phyloP scores from a whole-genome alignment of 1,284 basidiomycete genomes.

The Rhizoctonia solani region DNA sequence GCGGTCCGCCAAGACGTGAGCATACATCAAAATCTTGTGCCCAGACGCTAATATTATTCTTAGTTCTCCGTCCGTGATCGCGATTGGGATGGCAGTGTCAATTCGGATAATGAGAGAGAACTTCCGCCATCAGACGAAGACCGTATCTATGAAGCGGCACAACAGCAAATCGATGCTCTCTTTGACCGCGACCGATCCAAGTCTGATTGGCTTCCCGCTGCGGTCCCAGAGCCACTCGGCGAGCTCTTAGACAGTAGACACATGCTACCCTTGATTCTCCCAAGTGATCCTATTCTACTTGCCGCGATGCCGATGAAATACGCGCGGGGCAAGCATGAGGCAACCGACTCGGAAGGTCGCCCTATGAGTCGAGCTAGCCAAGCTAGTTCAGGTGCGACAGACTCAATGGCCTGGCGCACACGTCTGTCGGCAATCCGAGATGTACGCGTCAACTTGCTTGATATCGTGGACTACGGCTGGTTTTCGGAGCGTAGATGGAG shows the following conservation, averaged over 20 bases:
- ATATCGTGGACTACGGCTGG: conserved; percentile 31
- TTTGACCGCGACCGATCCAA: conserved; percentile 71
- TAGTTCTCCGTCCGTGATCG: conserved; percentile 69
- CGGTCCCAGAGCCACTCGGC: conserved; percentile 78
- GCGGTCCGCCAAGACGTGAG: conserved; percentile 75
- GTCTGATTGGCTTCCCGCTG: conserved; percentile 72
- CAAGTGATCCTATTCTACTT: conserved; percentile 75
- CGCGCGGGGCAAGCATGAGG: conserved; percentile 8
- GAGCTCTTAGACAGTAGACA: conserved; percentile 88
- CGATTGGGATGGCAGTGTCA: conserved; percentile 60
- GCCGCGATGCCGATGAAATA: conserved; percentile 61
- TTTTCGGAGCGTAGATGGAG: conserved; percentile 30
- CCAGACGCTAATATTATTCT: not conserved
- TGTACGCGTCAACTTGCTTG: conserved; percentile 25
- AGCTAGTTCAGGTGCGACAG: conserved; percentile 28
- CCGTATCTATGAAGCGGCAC: conserved; percentile 44
- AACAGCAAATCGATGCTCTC: conserved; percentile 71
- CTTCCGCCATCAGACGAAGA: conserved; percentile 39
- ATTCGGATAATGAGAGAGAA: conserved; percentile 52
- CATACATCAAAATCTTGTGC: not conserved
- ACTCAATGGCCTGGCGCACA: conserved; percentile 23
- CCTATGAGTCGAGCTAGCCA: conserved; percentile 28
- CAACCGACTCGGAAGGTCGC: conserved; percentile 25
- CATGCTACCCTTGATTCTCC: conserved; percentile 89
- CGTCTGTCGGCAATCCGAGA: conserved; percentile 13